A percentile compares a stretch with the other conserved stretches of the same genome.
Evolutionary conservation across 225 moss, liverwort and hornwort genomes (phyloP).

Genomic region (Takakia lepidozioides): DNA sequence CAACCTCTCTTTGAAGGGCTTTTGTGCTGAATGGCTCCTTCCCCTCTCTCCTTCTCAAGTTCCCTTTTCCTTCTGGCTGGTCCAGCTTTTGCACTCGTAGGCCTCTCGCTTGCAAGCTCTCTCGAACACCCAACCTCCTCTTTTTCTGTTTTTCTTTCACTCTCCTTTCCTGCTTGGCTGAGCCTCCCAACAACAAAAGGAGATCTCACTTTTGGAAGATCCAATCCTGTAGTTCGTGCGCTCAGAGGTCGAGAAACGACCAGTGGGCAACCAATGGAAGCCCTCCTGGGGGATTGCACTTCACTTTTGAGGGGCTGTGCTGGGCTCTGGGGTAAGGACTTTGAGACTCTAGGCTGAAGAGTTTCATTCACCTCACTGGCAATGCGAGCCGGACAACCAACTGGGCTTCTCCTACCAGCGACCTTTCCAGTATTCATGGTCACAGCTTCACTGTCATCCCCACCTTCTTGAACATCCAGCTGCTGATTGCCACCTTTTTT

Average conservation of each 20-base stretch:
- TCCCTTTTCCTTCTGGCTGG: too few species aligned
- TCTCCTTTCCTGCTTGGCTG: constrained; percentile 22
- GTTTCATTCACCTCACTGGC: too few species aligned
- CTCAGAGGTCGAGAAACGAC: too few species aligned
- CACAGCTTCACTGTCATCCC: constrained; percentile 8
- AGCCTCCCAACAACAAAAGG: too few species aligned
- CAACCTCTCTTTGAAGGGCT: constrained; percentile 14
- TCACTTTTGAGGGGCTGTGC: constrained; percentile 11
- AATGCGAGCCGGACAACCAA: too few species aligned
- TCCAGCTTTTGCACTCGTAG: too few species aligned
- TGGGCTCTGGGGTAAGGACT: constrained; percentile 14
- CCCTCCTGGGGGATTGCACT: constrained; percentile 10
- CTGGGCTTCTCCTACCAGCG: constrained; percentile 15
- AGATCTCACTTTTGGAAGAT: too few species aligned
- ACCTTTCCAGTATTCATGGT: constrained; percentile 15
- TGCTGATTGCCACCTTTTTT: constrained; percentile 11
- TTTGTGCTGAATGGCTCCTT: too few species aligned
- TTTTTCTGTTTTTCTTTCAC: constrained; percentile 16
- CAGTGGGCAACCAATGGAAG: constrained; percentile 17
- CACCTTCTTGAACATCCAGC: constrained; percentile 6
- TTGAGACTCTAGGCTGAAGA: constrained; percentile 13
- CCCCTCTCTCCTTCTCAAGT: too few species aligned
- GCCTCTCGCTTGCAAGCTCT: too few species aligned
- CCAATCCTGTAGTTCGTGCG: too few species aligned
- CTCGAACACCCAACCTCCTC: constrained; percentile 14